These are phyloP conservation scores for Monosporozyma aerobia DNA, from an alignment of 805 yeast genomes.

Conservation along the genomic window DNA sequence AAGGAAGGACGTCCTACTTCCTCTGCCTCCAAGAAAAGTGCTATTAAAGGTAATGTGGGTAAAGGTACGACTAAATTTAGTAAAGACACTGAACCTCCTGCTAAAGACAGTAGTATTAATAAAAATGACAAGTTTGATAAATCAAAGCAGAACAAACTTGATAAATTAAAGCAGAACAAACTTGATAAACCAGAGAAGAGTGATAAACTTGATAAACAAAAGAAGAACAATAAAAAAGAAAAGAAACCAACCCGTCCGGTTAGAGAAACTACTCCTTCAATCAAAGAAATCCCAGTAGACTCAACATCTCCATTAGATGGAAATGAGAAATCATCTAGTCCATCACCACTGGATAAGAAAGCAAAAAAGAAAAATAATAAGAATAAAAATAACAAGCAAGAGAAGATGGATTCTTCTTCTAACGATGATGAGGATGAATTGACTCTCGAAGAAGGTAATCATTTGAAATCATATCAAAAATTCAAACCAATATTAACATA, in stretches of 20 bases:
- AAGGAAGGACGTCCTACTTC: not conserved
- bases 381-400: not conserved
- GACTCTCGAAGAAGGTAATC: constrained; percentile 27
- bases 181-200: not conserved
- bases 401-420: constrained; percentile 1
- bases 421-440: not conserved
- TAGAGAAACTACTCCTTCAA: not conserved
- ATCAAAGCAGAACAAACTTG: not conserved
- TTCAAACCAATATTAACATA: constrained; percentile 38
- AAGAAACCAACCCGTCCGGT: not conserved
- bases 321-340: not conserved
- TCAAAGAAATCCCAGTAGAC: not conserved
- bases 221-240: not conserved
- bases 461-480: constrained; percentile 30
- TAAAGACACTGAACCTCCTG: not conserved
- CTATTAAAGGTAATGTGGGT: not conserved
- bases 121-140: not conserved
- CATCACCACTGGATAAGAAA: not conserved
- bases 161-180: not conserved
- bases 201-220: not conserved
- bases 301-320: not conserved
- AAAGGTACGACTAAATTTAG: not conserved
- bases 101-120: not conserved
- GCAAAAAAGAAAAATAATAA: not conserved
- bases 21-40: not conserved